These are phyloP conservation scores for Ampelocalamus luodianensis DNA, from an alignment of 176 grass and related monocot species.

Conservation along the genomic window DNA sequence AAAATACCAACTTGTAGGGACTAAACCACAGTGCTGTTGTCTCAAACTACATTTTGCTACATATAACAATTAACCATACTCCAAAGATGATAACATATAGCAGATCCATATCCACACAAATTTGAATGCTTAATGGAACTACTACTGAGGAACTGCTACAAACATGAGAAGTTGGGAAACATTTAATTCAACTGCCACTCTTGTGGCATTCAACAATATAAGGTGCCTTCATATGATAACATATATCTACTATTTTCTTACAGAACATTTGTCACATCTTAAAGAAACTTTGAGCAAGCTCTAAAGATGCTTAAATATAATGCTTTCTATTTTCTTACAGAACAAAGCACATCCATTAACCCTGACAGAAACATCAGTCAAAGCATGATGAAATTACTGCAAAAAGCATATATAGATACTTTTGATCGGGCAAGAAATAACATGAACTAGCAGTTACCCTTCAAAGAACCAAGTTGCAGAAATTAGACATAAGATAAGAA, in stretches of 20 bases:
- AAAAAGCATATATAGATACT: neutral
- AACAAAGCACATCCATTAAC: slow-evolving; percentile 4
- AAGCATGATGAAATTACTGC: slow-evolving; percentile 26
- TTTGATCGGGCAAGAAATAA: slow-evolving; percentile 22
- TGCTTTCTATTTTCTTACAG: slow-evolving; percentile 2
- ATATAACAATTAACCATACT: slow-evolving; percentile 14
- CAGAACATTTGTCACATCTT: slow-evolving; percentile 23
- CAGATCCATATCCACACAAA: neutral
- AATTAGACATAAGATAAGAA: slow-evolving; percentile 49
- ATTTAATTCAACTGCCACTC: slow-evolving; percentile 11
- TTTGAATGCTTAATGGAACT: neutral
- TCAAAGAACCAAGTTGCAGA: slow-evolving; percentile 36
- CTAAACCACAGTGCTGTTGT: neutral
- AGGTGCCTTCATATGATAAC: neutral
- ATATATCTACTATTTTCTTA: neutral
- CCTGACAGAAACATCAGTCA: slow-evolving; percentile 1
- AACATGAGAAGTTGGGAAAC: neutral
- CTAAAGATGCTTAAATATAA: slow-evolving; percentile 8
- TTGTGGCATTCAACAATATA: neutral
- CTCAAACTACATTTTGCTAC: slow-evolving; percentile 26
- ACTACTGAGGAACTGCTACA: neutral
- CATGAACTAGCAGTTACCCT: slow-evolving; percentile 2
- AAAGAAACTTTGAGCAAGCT: neutral
- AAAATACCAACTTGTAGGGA: slow-evolving; percentile 16
- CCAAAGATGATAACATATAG: neutral